Evolutionary conservation across 805 yeast species (phyloP).

Genomic region (Candida vartiovaarae): DNA sequence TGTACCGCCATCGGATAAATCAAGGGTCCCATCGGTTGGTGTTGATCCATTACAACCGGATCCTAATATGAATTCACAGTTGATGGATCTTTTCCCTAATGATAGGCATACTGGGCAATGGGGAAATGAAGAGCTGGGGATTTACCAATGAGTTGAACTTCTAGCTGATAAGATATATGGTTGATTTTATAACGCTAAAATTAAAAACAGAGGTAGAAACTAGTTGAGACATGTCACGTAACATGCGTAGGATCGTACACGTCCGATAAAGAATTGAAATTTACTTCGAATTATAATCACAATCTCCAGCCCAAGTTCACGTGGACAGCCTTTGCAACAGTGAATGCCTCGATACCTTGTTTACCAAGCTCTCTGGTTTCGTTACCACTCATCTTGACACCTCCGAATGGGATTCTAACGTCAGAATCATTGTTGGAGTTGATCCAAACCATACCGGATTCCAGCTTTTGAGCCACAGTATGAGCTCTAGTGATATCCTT

Average conservation of each 20-base stretch:
- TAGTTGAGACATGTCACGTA: too few relatives aligned
- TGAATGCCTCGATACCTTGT: slow-evolving; percentile 55
- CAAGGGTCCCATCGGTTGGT: not conserved
- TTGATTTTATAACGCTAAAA: too few relatives aligned
- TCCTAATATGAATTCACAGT: slow-evolving; percentile 12
- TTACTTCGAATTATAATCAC: slow-evolving; percentile 1
- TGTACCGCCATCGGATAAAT: too few relatives aligned
- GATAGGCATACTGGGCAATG: slow-evolving; percentile 6
- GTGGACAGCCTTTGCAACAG: slow-evolving; percentile 62
- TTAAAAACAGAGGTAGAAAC: too few relatives aligned
- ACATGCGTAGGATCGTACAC: too few relatives aligned
- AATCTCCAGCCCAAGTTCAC: slow-evolving; percentile 47
- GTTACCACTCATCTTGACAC: slow-evolving; percentile 58
- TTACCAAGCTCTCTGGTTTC: slow-evolving; percentile 60
- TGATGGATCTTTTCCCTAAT: slow-evolving; percentile 20
- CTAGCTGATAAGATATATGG: not conserved
- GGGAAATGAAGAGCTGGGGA: slow-evolving; percentile 5
- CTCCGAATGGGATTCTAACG: slow-evolving; percentile 58
- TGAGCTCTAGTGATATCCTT: slow-evolving; percentile 32
- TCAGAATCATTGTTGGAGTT: slow-evolving; percentile 53
- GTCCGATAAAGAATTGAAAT: too few relatives aligned
- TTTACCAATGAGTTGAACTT: slow-evolving; percentile 11
- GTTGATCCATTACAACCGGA: slow-evolving; percentile 24
- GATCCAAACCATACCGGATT: slow-evolving; percentile 49
- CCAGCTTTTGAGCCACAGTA: slow-evolving; percentile 32